A percentile compares a stretch with the other conserved stretches of the same genome.
Evolutionary conservation across 345 rosid species (phyloP).

Genomic region (Anastatica hierochuntica): DNA sequence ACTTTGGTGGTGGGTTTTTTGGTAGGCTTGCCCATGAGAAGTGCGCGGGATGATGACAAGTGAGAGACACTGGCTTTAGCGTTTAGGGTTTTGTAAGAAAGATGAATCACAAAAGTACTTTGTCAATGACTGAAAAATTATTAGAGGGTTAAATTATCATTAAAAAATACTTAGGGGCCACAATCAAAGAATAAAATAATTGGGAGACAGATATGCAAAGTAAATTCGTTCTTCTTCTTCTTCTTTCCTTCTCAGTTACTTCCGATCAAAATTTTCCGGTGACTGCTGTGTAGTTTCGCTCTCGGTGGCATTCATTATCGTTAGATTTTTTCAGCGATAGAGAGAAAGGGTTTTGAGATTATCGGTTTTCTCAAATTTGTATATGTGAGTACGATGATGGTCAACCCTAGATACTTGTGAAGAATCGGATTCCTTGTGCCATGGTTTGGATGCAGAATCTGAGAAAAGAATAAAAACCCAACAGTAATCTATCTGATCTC

Average conservation of each 20-base stretch:
- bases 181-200: too few relatives aligned
- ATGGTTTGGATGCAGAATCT: background rate
- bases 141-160: too few relatives aligned
- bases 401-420: constrained; percentile 3
- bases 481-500: constrained; percentile 7
- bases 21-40: too few relatives aligned
- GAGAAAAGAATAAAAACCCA: background rate
- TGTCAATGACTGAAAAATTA: too few relatives aligned
- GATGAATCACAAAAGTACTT: too few relatives aligned
- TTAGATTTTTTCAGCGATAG: background rate
- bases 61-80: too few relatives aligned
- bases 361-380: background rate
- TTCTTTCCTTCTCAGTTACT: constrained; percentile 9
- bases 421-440: constrained; percentile 16
- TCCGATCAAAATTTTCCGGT: constrained; percentile 9
- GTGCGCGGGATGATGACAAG: too few relatives aligned
- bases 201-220: too few relatives aligned
- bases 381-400: constrained; percentile 1
- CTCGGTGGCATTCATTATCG: background rate
- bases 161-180: too few relatives aligned
- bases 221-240: background rate
- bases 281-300: background rate
- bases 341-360: background rate
- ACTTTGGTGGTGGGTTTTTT: too few relatives aligned
- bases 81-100: too few relatives aligned